phyloP scores from a whole-genome alignment of 1,284 basidiomycete species.

The Gymnopus androsaceus region DNA sequence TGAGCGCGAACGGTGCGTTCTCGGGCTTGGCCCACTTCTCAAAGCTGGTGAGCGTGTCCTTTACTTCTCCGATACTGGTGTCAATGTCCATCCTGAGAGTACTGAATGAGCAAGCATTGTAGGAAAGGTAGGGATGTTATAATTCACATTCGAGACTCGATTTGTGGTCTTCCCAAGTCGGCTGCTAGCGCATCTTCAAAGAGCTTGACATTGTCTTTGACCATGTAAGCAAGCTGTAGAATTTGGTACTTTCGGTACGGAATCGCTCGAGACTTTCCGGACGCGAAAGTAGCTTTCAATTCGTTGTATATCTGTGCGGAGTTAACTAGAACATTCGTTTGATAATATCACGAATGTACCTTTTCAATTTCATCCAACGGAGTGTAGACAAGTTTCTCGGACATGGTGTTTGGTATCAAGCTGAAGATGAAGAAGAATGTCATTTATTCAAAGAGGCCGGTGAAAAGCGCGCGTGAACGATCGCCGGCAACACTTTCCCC shows the following conservation, averaged over 20 bases:
- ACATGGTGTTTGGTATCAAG: slow-evolving; percentile 22
- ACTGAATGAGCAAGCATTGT: neutral
- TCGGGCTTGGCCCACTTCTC: slow-evolving; percentile 79
- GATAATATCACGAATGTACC: slow-evolving; percentile 26
- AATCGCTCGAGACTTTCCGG: slow-evolving; percentile 61
- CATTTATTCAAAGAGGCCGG: neutral
- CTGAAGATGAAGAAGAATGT: neutral
- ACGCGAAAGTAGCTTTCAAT: slow-evolving; percentile 52
- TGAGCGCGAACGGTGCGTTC: slow-evolving; percentile 55
- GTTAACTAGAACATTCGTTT: neutral
- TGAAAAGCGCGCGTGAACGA: neutral
- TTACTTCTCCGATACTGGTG: slow-evolving; percentile 58
- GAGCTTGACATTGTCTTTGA: slow-evolving; percentile 63
- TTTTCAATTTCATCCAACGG: slow-evolving; percentile 43
- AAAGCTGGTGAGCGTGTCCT: slow-evolving; percentile 66
- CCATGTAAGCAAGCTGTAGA: slow-evolving; percentile 62
- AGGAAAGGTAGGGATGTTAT: neutral
- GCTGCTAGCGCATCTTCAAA: slow-evolving; percentile 55
- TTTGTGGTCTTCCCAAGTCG: slow-evolving; percentile 58
- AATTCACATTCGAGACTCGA: slow-evolving; percentile 61
- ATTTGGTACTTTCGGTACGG: slow-evolving; percentile 69
- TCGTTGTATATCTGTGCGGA: slow-evolving; percentile 51
- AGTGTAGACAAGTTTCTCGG: slow-evolving; percentile 36
- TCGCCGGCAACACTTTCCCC: neutral
- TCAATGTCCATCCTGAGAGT: slow-evolving; percentile 55